Evolutionary conservation across 192 early-diverging fungal genomes (phyloP), one percentile per base, ranked within the genome.

Genomic region (Kappamyces sp.): DNA sequence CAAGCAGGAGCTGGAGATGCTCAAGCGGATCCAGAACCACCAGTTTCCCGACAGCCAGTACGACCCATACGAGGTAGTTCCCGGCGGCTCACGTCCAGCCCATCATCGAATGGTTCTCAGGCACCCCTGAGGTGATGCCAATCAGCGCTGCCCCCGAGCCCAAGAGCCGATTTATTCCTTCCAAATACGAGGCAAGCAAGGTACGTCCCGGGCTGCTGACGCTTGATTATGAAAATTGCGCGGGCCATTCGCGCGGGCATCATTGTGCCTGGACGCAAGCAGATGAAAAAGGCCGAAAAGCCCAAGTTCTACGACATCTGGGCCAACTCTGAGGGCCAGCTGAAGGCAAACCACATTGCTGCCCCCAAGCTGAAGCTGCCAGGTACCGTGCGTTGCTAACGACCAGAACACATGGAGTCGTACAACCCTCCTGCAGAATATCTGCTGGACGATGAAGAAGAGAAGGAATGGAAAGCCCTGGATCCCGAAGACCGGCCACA

Each of bases 341-440:
- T 75, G 47, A 79, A 84, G 5, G 77, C 65, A 5, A 76, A 76
- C 68, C 94, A 94, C 64, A 79, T 99, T 68, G 79, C 91, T 9
- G 93, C 96, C 2, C 94, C 96, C 42, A 91, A 90, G 69, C 72
- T 87, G 71, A 72, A 83, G 39, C 72, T 95, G 52, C 96, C 96
- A 9, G 84, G 86, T 66, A 53, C 61, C 33, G 9, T 37, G 40
- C 15, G 38, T 33, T 0, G 30, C 36, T 47, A 12, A 5, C 36
- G 52, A 5, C 7, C 33, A 50, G 72, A 78, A 31, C 90, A 99
- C 66, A 84, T 83, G 49, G 92, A 93, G 66, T 94, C 91, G 61
- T 99, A 99, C 75, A 94, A 98, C 70, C 96, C 96, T 29, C 96
- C 96, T 9, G 79, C 62, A 3, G 96, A 99, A 69, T 97, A 97